Percentiles rank a stretch among this genome's conserved stretches.
phyloP scores from a whole-genome alignment of 2,329 filamentous ascomycete genomes.

The Colletotrichum sp. region DNA sequence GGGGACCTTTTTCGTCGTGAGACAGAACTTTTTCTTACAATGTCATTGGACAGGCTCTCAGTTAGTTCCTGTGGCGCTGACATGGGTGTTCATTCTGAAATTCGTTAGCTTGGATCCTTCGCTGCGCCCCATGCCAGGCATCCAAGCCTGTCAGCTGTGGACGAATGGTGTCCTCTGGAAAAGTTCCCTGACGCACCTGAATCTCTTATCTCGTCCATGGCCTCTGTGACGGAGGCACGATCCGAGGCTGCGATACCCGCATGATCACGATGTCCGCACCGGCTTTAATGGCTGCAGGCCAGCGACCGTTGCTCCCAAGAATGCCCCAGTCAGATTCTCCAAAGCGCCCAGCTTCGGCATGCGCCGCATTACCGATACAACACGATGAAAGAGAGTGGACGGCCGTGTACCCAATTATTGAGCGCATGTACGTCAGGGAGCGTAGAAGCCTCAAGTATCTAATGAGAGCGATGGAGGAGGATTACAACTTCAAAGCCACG shows the following conservation, averaged over 20 bases:
- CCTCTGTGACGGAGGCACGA: background rate
- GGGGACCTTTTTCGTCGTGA: background rate
- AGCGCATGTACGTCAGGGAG: conserved; percentile 25
- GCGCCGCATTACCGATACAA: background rate
- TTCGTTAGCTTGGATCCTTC: background rate
- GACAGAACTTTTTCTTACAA: background rate
- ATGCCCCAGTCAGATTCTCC: background rate
- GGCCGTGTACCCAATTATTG: conserved; percentile 23
- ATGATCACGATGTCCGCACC: background rate
- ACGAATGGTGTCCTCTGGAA: background rate
- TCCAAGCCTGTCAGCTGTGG: background rate
- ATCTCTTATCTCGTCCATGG: background rate
- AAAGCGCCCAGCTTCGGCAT: background rate
- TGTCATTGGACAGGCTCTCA: background rate
- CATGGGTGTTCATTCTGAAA: background rate
- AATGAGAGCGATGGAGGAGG: conserved; percentile 22
- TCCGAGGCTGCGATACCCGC: background rate
- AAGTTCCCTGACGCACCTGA: background rate
- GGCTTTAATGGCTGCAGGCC: background rate
- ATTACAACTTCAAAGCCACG: conserved; percentile 25
- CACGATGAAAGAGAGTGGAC: conserved; percentile 25
- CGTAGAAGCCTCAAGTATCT: conserved; percentile 25
- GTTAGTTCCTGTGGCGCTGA: background rate
- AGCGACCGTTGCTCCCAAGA: background rate
- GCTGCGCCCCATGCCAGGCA: background rate